Evolutionary conservation across 2,329 filamentous ascomycete genomes (phyloP).

Genomic region (Huntiella savannae): DNA sequence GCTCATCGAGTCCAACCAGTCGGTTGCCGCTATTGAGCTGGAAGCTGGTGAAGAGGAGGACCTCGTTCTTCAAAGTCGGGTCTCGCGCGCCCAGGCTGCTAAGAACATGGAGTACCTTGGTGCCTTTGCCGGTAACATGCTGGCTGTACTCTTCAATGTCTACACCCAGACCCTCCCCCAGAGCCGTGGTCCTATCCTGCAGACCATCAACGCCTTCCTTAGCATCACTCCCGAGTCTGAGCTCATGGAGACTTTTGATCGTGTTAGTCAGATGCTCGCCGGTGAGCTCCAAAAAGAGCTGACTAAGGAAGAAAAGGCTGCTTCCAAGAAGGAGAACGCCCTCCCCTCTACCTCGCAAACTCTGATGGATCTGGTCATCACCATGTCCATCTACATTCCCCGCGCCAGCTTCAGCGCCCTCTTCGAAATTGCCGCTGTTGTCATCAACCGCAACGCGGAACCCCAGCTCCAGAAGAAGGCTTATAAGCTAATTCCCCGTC

Average conservation of each 20-base stretch:
- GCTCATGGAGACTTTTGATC: slow-evolving; percentile 71
- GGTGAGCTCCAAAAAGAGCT: slow-evolving; percentile 40
- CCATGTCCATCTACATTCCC: slow-evolving; percentile 84
- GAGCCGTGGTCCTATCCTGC: slow-evolving; percentile 73
- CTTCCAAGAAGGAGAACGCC: slow-evolving; percentile 35
- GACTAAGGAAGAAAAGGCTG: slow-evolving; percentile 42
- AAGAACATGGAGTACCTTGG: slow-evolving; percentile 71
- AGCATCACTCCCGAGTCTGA: slow-evolving; percentile 67
- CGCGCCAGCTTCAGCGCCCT: slow-evolving; percentile 66
- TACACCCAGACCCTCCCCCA: slow-evolving; percentile 93
- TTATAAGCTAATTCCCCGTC: slow-evolving; percentile 87
- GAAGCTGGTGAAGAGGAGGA: slow-evolving; percentile 45
- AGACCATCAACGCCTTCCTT: slow-evolving; percentile 86
- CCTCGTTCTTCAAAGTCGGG: slow-evolving; percentile 56
- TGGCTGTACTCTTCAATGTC: slow-evolving; percentile 96
- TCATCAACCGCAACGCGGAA: slow-evolving; percentile 66
- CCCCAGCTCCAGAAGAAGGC: slow-evolving; percentile 96
- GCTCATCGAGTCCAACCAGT: slow-evolving; percentile 80
- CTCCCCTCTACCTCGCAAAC: slow-evolving; percentile 90
- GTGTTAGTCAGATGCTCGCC: slow-evolving; percentile 71
- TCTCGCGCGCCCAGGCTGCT: slow-evolving; percentile 55
- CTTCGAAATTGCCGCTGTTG: slow-evolving; percentile 69
- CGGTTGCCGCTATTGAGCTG: slow-evolving; percentile 49
- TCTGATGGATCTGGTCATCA: slow-evolving; percentile 89
- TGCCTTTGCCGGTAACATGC: slow-evolving; percentile 64